Base-by-base conservation (phyloP, 768 basidiomycete genomes). In the Kondoa subrosea region DNA sequence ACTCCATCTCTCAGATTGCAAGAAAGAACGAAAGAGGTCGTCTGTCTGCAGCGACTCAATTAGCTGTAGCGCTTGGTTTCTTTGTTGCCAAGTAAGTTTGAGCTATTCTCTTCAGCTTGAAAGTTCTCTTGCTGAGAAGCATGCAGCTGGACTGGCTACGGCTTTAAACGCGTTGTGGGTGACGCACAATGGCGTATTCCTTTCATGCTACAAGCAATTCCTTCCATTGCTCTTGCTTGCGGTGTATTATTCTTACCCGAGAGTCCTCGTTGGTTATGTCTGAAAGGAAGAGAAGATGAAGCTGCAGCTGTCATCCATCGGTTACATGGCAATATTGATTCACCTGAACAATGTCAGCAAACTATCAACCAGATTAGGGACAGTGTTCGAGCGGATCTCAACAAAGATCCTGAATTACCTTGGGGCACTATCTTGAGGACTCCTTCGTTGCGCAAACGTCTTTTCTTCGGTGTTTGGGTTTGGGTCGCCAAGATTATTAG, bases 241-340 rank as follows among this genome's bases (percentile, higher is more conserved):
- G 31, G 59, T 12, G 31, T 61, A 12, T 25, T 61, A 4, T 27
- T 50, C 21, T 32, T 27, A 61, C 59, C 26, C 59, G 26, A 32
- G 25, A 8, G 12, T 27, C 26, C 59, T 27, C 59, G 59, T 12
- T 61, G 59, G 59, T n/a, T 61, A 32, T 61, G 59, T n/a, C 59
- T 61, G 12, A 61, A 61, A 61, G 59, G 59, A 27, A 61, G 59
- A n/a, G 59, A 61, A 32, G 59, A 61, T 27, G 59, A 61, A 61
- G 59, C 59, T 12, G 59, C 26, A 8, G 31, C 25, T 27, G 16
- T 8, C n/a, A 27, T 61, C 16, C 59, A 25, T n/a, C 4, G n/a
- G n/a, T 61, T 27, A 27, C 26, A 32, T 27, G 26, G 31, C 59
- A 61, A 61, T 16, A 4, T 27, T 25, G 59, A 61, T n/a, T 8